Base-by-base conservation (phyloP, 805 yeast genomes). In the Candida yuanshanica region DNA sequence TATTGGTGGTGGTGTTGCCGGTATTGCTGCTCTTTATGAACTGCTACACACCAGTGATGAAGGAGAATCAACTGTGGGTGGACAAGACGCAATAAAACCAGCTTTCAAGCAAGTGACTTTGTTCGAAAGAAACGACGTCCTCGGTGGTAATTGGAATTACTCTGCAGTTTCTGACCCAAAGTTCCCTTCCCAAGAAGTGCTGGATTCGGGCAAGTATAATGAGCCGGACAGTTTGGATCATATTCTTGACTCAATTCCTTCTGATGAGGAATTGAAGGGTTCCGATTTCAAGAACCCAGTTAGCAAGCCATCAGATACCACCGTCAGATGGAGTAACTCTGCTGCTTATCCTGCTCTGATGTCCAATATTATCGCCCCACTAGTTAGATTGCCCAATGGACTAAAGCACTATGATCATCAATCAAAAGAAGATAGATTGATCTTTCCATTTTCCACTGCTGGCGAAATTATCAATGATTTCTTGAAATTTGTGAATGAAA, bases 11-110 rank as follows among this genome's bases (percentile, higher is more conserved):
- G 69, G 69, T 3, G 46, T 49, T 4, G 64, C 68, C 3, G 71
- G 72, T 1, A 52, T 66, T 4, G 65, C 70, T 0, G 32, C 68
- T 1, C 36, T 62, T 7, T 53, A 58, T 41, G 70, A 66, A 35
- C 49, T 67, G 1, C 44, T 63, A 0, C 53, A 61, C 40, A 58
- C 66, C 6, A 26, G 48, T 2, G 41, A 39, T 22, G 48, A 53
- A 17, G 67, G 66, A 9, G 18, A 20, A 3, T 55, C 63, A 4
- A 55, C 63, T 2, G 45, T 46, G 9, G 47, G 48, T 7, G 34
- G 25, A 7, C 12, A 25, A 4, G 23, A 25, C 5, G 25, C 36
- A 17, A n/a, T 10, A 7, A 29, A 22, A 11, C 25, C 33, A n/a
- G 38, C 38, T 5, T 36, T 36, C 25, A 14, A n/a, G 5, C 5